Conservation (phyloP, 805 yeast genomes). For the Scheffersomyces spartinae region DNA sequence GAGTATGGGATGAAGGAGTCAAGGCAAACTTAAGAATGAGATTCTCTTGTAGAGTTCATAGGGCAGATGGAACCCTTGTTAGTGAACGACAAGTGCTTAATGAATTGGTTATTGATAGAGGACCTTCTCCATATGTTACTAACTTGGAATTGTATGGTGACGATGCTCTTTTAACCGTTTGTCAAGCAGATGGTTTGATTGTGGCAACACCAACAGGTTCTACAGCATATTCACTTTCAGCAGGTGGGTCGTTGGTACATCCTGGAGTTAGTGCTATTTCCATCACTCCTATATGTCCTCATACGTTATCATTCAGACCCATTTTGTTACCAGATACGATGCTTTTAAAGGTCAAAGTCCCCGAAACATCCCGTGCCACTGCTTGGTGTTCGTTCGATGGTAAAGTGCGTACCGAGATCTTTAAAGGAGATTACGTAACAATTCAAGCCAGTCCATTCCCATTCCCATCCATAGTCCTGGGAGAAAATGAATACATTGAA, state of each 20-base stretch:
- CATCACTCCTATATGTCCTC: conserved; percentile 95
- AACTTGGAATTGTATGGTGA: conserved; percentile 86
- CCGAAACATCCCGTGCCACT: conserved; percentile 65
- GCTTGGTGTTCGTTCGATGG: conserved; percentile 99
- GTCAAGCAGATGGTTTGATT: conserved; percentile 90
- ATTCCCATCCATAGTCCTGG: conserved; percentile 81
- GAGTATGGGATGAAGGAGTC: conserved; percentile 60
- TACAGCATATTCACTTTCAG: conserved; percentile 89
- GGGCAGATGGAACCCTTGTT: conserved; percentile 39
- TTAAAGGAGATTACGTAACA: conserved; percentile 75
- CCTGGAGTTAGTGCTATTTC: conserved; percentile 89
- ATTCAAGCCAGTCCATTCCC: conserved; percentile 83
- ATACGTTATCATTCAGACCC: conserved; percentile 86
- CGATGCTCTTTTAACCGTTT: conserved; percentile 71
- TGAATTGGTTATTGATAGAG: conserved; percentile 85
- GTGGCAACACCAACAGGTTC: conserved; percentile 95
- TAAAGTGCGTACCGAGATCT: conserved; percentile 68
- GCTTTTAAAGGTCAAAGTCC: conserved; percentile 72
- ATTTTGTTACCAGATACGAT: conserved; percentile 89
- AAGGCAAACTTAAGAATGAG: conserved; percentile 75
- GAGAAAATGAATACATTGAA: conserved; percentile 70
- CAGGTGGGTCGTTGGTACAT: conserved; percentile 91
- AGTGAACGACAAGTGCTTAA: conserved; percentile 72
- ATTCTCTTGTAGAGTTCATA: conserved; percentile 57
- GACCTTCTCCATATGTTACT: conserved; percentile 88